Evolutionary conservation across 2,329 filamentous ascomycete genomes (phyloP), one percentile per base, ranked within the genome.

Genomic region (Aurifilum marmelostoma): DNA sequence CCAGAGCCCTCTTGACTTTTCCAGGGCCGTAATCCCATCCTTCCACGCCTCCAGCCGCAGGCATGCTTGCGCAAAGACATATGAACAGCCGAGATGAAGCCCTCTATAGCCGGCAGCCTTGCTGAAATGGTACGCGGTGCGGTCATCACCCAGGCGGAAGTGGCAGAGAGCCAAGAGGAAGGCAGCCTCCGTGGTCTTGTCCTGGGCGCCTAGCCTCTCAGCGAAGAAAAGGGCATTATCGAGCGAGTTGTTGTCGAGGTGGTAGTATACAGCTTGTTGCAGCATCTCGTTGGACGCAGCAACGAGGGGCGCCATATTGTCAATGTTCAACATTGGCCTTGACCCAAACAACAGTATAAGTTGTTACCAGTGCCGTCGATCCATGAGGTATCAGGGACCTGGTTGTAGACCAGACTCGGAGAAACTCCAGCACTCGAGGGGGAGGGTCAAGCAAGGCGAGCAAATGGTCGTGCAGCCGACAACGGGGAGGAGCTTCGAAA

Each of bases 141-240:
- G 93, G 76, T 90, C 87, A 77, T 97, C 92, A 41, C 93, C 92
- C 60, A 93, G 87, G 64, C 92, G 91, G 65, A 96, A 87, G 79
- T 97, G 90, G 77, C 93, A 97, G 60, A 97, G 88, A 18, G 94
- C 89, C 62, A 97, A 84, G 16, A 99, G 87, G 77, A 97, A 94
- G 60, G 89, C 85, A 39, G 93, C 90, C 80, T 99, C 96, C 69
- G 88, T 85, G 75, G 92, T 89, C 32, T 91, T 88, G 75, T 98
- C 95, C 75, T 95, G 92, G 64, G 93, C 94, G 71, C 89, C 87
- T 27, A 97, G 87, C 73, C 96, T 89, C 76, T 95, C 93, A 70
- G 96, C 92, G 71, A 97, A 93, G 82, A 99, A 99, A 56, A 97
- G 89, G 68, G 96, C 96, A 77, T 97, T 98, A 67, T 94, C 90